phyloP scores from a whole-genome alignment of 2,329 filamentous ascomycete species.

The Ramichloridium luteum region DNA sequence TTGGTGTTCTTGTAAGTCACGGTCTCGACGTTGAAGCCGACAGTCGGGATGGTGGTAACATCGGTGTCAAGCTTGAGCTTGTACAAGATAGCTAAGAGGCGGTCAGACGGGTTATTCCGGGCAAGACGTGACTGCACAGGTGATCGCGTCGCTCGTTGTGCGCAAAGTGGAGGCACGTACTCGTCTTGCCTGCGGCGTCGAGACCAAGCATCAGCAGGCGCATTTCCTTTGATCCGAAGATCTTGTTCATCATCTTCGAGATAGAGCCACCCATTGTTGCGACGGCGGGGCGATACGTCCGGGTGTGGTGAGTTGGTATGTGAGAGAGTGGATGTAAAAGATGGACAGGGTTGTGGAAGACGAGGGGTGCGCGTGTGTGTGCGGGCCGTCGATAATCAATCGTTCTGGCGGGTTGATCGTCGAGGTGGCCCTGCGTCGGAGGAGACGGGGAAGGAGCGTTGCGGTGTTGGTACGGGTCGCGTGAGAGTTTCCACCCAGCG shows the following conservation, averaged over 20 bases:
- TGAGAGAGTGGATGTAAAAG: no score
- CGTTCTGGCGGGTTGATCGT: no score
- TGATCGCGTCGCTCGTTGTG: no score
- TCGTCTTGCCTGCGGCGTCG: slow-evolving; percentile 96
- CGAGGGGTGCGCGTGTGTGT: no score
- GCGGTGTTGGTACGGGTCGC: no score
- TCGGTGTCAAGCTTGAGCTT: slow-evolving; percentile 99
- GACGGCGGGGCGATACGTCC: no score
- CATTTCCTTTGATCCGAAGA: slow-evolving; percentile 99
- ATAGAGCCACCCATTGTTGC: slow-evolving; percentile 74
- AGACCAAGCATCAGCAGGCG: slow-evolving; percentile 93
- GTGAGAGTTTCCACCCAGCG: no score
- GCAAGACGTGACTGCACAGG: slow-evolving; percentile 1
- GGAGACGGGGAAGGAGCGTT: no score
- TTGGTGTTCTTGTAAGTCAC: slow-evolving; percentile 99
- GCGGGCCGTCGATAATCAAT: no score
- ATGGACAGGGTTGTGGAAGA: no score
- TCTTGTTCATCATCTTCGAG: slow-evolving; percentile 95
- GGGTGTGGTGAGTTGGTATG: no score
- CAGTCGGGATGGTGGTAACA: slow-evolving; percentile 97
- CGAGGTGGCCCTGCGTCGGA: no score
- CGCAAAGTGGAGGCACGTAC: slow-evolving; percentile 25
- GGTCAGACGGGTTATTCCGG: neutral
- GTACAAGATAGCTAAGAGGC: slow-evolving; percentile 67
- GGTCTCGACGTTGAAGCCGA: slow-evolving; percentile 99